Base-by-base conservation (phyloP, 805 yeast species). In the Candida tibetensis region DNA sequence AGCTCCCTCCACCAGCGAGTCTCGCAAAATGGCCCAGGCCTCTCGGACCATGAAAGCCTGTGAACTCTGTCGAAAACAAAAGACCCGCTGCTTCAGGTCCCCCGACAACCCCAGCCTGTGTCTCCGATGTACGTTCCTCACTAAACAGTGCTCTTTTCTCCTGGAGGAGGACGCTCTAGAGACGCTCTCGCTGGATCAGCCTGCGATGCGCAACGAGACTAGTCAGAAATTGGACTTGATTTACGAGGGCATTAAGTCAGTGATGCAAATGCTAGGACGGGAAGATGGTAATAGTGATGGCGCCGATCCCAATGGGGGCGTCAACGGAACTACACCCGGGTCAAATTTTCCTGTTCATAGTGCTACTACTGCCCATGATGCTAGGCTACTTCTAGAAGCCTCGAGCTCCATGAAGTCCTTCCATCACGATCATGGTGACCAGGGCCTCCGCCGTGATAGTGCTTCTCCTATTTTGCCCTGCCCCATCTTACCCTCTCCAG, bases 41-140 rank as follows among this genome's bases (percentile, higher is more conserved):
- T 53, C 64, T 5, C 46, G 84, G 29, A 76, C 81, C 0, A 48
- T 72, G 1, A 64, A 62, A 34, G 85, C 85, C 0, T 79, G 85
- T 53, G 71, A 69, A 5, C 51, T 65, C 5, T 79, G 85, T 50
- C 64, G 83, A 30, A 69, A 65, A 34, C 78, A 74, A 43, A 79
- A 79, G 60, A 74, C 87, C 1, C 60, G 84, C 40, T 82, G 89
- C 47, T 73, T 80, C 51, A 73, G 81, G 35, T 68, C 78, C 9
- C 66, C 74, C 1, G 67, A 60, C 17, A 64, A 70, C 13, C 48
- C 60, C 4, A 55, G 62, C 6, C 65, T 77, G 2, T 82, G 89
- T 59, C 57, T 81, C 15, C 59, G 87, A 16, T 82, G 89, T 51
- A 58, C 66, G 1, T 76, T 81, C 4, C 57, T 80, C 27, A 73